A percentile compares a stretch with the other conserved stretches of the same genome.
Evolutionary conservation across 2,329 filamentous ascomycete genomes (phyloP).

Genomic region (Helicocarpus griseus): DNA sequence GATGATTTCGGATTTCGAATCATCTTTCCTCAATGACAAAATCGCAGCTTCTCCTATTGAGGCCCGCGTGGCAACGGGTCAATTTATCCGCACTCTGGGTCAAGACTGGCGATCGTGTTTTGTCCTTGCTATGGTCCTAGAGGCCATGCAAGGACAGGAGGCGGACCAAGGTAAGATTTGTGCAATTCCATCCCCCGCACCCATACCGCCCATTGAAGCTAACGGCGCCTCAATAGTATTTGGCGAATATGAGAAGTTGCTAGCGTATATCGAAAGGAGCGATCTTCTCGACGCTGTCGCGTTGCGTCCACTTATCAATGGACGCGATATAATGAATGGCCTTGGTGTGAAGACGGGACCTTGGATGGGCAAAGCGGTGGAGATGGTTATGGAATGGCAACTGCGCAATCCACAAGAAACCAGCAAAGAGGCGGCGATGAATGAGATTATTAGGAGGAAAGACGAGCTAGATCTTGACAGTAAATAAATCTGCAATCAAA

Average conservation of each 20-base stretch:
- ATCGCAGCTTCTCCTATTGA: constrained; percentile 23
- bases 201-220: background rate
- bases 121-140: constrained; percentile 31
- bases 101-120: constrained; percentile 33
- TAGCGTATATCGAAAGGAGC: constrained; percentile 41
- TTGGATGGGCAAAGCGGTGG: constrained; percentile 77
- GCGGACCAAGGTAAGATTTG: constrained; percentile 22
- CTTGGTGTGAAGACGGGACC: constrained; percentile 57
- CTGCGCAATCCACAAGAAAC: constrained; percentile 62
- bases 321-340: constrained; percentile 59
- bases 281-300: constrained; percentile 44
- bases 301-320: constrained; percentile 60
- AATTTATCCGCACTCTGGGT: constrained; percentile 26
- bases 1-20: constrained; percentile 55
- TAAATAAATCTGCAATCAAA: background rate
- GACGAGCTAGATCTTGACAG: constrained; percentile 39
- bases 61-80: constrained; percentile 27
- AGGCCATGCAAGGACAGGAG: constrained; percentile 25
- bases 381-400: constrained; percentile 80
- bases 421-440: constrained; percentile 50
- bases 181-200: background rate
- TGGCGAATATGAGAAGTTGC: constrained; percentile 44
- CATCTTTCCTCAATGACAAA: constrained; percentile 18
- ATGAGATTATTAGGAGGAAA: constrained; percentile 46
- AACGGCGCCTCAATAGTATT: constrained; percentile 26